These are phyloP conservation scores for Yarrowia sp. DNA, from an alignment of 805 yeast genomes.

Conservation along the genomic window DNA sequence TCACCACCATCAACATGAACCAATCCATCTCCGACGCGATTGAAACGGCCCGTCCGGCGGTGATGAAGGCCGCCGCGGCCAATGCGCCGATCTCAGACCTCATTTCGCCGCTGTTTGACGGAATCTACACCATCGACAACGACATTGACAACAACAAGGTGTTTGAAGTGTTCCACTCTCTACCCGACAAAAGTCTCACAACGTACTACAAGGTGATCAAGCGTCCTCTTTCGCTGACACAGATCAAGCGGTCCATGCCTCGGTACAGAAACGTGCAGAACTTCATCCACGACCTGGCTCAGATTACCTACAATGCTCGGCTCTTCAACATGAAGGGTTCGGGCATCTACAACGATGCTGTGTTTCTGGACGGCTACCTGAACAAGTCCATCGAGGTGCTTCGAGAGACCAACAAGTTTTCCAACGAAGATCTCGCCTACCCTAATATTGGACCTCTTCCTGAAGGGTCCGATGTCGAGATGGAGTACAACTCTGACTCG, in stretches of 20 bases:
- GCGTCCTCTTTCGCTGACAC: conserved; percentile 81
- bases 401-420: conserved; percentile 52
- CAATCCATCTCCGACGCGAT: conserved; percentile 35
- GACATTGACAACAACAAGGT: conserved; percentile 54
- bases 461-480: conserved; percentile 51
- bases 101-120: conserved; percentile 47
- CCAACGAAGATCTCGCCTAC: conserved; percentile 53
- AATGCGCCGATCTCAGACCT: conserved; percentile 35
- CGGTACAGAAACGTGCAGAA: conserved; percentile 57
- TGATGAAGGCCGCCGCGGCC: conserved; percentile 17
- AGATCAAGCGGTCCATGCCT: conserved; percentile 54
- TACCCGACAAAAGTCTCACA: conserved; percentile 74
- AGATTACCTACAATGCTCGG: conserved; percentile 89
- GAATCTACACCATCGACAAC: conserved; percentile 48
- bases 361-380: conserved; percentile 61
- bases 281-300: conserved; percentile 78
- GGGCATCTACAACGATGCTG: conserved; percentile 71
- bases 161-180: conserved; percentile 66
- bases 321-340: conserved; percentile 78
- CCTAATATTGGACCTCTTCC: conserved; percentile 78
- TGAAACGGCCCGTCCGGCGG: conserved; percentile 28
- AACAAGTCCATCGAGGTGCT: conserved; percentile 59
- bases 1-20: conserved; percentile 9
- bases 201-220: conserved; percentile 82
- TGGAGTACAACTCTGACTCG: conserved; percentile 46